phyloP scores from a whole-genome alignment of 768 basidiomycete species.

The Naematelia aurantialba region DNA sequence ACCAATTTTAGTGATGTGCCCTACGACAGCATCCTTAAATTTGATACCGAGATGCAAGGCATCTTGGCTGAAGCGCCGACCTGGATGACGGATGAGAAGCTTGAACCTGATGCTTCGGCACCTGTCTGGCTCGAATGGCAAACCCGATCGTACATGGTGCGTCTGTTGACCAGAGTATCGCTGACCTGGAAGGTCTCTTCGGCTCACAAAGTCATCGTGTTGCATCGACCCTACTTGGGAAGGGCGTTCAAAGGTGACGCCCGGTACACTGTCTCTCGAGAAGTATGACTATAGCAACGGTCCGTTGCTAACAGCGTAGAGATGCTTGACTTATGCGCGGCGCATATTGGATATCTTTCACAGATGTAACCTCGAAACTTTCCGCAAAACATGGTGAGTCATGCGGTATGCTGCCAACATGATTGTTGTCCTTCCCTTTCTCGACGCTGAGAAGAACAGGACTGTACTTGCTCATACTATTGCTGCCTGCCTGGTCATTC shows the following conservation, averaged over 20 bases:
- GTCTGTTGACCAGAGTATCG: background rate
- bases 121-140: constrained; percentile 32
- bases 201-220: constrained; percentile 22
- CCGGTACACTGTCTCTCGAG: constrained; percentile 10
- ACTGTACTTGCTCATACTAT: constrained; percentile 4
- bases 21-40: constrained; percentile 9
- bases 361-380: constrained; percentile 5
- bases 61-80: constrained; percentile 20
- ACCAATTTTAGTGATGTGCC: constrained; percentile 5
- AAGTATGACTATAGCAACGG: constrained; percentile 1
- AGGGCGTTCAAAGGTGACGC: constrained; percentile 26
- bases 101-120: constrained; percentile 9
- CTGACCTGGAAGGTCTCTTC: background rate
- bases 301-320: background rate
- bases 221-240: constrained; percentile 29
- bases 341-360: constrained; percentile 7
- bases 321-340: constrained; percentile 7
- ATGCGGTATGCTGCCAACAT: too few species aligned
- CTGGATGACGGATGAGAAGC: constrained; percentile 18
- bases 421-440: background rate
- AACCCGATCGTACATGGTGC: constrained; percentile 15
- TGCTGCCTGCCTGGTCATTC: constrained; percentile 5
- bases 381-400: constrained; percentile 6
- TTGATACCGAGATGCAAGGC: constrained; percentile 12
- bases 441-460: background rate